phyloP scores from a whole-genome alignment of 192 early-diverging fungal species.

The Podila epigama region DNA sequence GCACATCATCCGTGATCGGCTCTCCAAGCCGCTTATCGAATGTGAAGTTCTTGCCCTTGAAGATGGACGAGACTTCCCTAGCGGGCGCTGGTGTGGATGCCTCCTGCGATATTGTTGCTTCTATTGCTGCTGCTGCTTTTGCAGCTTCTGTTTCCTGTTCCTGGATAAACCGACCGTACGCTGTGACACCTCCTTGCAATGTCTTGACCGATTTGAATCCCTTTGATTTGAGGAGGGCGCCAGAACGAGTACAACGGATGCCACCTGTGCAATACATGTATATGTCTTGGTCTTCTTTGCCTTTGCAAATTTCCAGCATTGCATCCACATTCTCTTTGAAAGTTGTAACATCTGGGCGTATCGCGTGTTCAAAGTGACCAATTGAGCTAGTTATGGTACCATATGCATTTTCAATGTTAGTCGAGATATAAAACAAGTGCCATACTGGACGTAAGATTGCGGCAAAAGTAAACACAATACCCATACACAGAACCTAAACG shows the following conservation, averaged over 20 bases:
- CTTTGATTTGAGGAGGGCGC: slow-evolving; percentile 70
- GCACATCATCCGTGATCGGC: slow-evolving; percentile 68
- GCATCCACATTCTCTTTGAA: slow-evolving; percentile 72
- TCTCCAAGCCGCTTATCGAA: slow-evolving; percentile 83
- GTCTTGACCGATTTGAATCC: slow-evolving; percentile 74
- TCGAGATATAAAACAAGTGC: background rate
- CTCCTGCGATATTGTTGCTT: background rate
- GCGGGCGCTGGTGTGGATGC: background rate
- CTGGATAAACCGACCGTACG: slow-evolving; percentile 71
- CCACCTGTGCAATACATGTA: slow-evolving; percentile 89
- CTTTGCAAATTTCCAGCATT: slow-evolving; percentile 66
- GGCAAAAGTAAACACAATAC: background rate
- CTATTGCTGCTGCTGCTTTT: background rate
- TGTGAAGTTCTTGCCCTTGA: slow-evolving; percentile 81
- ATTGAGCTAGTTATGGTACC: slow-evolving; percentile 55
- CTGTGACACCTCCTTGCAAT: slow-evolving; percentile 77
- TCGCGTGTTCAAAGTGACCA: slow-evolving; percentile 74
- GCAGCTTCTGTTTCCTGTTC: slow-evolving; percentile 15
- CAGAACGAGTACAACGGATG: slow-evolving; percentile 84
- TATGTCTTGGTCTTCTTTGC: slow-evolving; percentile 65
- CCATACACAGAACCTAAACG: background rate
- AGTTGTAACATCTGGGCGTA: slow-evolving; percentile 75
- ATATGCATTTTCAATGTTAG: background rate
- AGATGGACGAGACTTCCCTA: slow-evolving; percentile 58
- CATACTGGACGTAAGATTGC: background rate